phyloP scores from a whole-genome alignment of 306 rosid genomes.

The Mucuna pruriens region DNA sequence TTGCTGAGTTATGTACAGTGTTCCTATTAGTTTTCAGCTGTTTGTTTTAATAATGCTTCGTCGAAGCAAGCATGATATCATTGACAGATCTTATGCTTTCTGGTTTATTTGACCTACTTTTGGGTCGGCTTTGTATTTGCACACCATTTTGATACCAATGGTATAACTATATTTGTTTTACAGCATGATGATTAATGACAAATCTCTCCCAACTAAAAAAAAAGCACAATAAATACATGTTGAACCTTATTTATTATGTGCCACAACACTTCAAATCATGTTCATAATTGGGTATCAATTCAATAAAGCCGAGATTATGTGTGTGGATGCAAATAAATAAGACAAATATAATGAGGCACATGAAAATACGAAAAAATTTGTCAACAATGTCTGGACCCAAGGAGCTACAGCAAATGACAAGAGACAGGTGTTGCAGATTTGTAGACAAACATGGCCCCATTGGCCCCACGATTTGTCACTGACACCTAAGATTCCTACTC shows the following conservation, averaged over 20 bases:
- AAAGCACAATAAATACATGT: constrained; percentile 36
- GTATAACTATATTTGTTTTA: constrained; percentile 4
- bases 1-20: background rate
- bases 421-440: constrained; percentile 61
- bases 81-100: constrained; percentile 43
- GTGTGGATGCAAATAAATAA: constrained; percentile 37
- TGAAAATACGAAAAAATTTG: constrained; percentile 47
- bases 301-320: constrained; percentile 31
- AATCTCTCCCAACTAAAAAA: constrained; percentile 31
- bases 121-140: constrained; percentile 32
- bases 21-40: constrained; percentile 12
- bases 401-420: constrained; percentile 51
- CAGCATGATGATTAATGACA: constrained; percentile 29
- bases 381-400: constrained; percentile 51
- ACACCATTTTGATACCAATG: constrained; percentile 21
- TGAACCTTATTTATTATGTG: constrained; percentile 26
- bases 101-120: constrained; percentile 43
- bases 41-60: constrained; percentile 20
- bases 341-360: constrained; percentile 50
- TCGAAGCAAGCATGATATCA: constrained; percentile 45
- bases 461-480: constrained; percentile 72
- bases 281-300: constrained; percentile 34
- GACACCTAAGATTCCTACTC: constrained; percentile 61
- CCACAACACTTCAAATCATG: constrained; percentile 43
- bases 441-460: constrained; percentile 58